Evolutionary conservation across 176 grass and related monocot species (phyloP).

Genomic region (Pontederia paniculata): DNA sequence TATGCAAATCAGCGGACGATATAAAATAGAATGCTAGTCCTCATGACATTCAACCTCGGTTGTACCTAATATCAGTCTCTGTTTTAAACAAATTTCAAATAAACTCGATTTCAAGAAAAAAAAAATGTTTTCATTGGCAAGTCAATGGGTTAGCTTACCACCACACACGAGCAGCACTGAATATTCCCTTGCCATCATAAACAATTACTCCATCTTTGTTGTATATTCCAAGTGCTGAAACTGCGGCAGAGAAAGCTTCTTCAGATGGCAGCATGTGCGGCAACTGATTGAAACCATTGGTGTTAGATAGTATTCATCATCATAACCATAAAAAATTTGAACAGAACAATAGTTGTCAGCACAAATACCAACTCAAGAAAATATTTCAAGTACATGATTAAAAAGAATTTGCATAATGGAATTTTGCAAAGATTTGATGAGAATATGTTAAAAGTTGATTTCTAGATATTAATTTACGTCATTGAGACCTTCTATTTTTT

Average conservation of each 20-base stretch:
- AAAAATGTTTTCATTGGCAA: background rate
- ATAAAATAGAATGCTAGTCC: background rate
- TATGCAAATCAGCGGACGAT: background rate
- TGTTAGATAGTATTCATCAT: background rate
- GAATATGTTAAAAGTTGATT: conserved; percentile 1
- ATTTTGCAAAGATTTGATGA: too few species aligned
- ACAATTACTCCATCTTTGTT: conserved; percentile 68
- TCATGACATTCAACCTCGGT: background rate
- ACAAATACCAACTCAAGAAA: conserved; percentile 12
- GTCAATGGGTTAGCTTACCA: conserved; percentile 36
- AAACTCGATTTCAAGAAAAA: background rate
- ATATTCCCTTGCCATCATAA: conserved; percentile 86
- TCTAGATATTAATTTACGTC: background rate
- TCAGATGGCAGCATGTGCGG: conserved; percentile 83
- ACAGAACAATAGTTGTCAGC: background rate
- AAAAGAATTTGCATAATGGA: too few species aligned
- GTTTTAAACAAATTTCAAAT: background rate
- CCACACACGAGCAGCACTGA: conserved; percentile 81
- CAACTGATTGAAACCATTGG: conserved; percentile 41
- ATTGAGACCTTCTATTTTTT: too few species aligned
- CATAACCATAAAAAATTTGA: background rate
- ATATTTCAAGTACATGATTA: background rate
- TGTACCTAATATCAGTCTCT: background rate
- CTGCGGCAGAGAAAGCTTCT: conserved; percentile 62
- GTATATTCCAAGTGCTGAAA: conserved; percentile 58